Evolutionary conservation across 768 basidiomycete genomes (phyloP), one percentile per base, ranked within the genome.

Genomic region (Tricholoma hemisulphureum): DNA sequence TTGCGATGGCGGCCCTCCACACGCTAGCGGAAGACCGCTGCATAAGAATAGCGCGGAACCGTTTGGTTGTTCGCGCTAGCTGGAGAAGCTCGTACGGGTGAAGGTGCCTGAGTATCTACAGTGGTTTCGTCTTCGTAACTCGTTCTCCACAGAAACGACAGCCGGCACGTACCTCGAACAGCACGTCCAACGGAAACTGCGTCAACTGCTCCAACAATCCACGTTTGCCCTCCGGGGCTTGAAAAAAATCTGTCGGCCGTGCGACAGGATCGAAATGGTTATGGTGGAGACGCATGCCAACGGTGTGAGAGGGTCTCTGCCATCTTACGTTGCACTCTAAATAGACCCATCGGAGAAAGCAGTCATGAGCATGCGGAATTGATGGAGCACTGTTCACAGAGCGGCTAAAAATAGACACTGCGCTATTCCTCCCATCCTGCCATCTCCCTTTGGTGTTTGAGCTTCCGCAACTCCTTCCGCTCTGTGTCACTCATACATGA

Each of bases 371-470:
- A 82, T 67, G 43, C 14, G 3, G 21, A 24, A 24, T 10, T 7
- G 21, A 23, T 24, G 6, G 14, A n/a, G n/a, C n/a, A n/a, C n/a
- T n/a, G n/a, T n/a, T n/a, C 8, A 45, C 11, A 45, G 21, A 23
- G 21, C 13, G 31, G 18, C 21, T 2, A 55, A 60, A 13, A 79
- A 76, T 50, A 83, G 67, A 18, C 65, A 29, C 58, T 70, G 6
- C 77, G 21, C 66, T 66, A 80, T 49, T 82, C 77, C 56, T 87
- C 86, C 71, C 79, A 85, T 18, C 77, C 80, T 4, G 81, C 83
- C 65, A 86, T 71, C 70, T 90, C 88, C 58, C 75, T 77, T 45
- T 86, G 83, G 65, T 83, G 75, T 71, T 90, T 90, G 10, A 77
- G 79, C 60, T 78, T 80, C 66, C 81, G 79, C 67, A 88, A 68